Base-by-base conservation (phyloP, 768 basidiomycete genomes). In the Cystofilobasidium macerans region DNA sequence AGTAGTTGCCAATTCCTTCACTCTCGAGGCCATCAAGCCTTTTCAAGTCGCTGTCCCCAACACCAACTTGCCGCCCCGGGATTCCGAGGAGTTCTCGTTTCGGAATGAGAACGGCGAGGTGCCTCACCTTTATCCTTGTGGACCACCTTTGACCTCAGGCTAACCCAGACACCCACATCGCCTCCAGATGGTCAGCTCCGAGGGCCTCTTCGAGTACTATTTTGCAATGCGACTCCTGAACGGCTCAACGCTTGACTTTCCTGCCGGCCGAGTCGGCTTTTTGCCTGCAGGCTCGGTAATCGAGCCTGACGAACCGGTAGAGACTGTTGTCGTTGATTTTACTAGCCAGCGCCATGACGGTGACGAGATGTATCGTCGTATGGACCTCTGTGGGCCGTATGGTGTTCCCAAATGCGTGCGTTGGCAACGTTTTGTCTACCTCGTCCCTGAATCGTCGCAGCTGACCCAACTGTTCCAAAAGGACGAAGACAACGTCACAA, bases 181-280 rank as follows among this genome's bases (percentile, higher is more conserved):
- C n/a, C n/a, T n/a, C n/a, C 45, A 47, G 45, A 47, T 47, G 45
- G 24, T 47, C 6, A 47, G 45, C 45, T 24, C 18, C 20, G 54
- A 57, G 54, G 8, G 22, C 28, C 28, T 4, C 22, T 57, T 57
- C 54, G 22, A 57, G 35, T 57, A 57, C 28, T 57, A 57, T 28
- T 57, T 57, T 28, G 18, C 20, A 6, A 30, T 57, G 22, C 4
- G 16, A 7, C 28, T 57, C 22, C 28, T 8, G 16, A 57, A 57
- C 35, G 54, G 54, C 18, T 57, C 54, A 14, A 57, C 35, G 18
- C 35, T 57, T 12, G 28, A 57, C 54, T 57, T n/a, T 28, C 54
- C 54, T 5, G 54, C 54, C 54, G 54, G 54, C 28, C 18, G 30
- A 20, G 35, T 28, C 54, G 54, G 30, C 22, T 57, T 57, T 28